Evolutionary conservation across 2,329 filamentous ascomycete genomes (phyloP).

Genomic region (Fusarium mundagurra): DNA sequence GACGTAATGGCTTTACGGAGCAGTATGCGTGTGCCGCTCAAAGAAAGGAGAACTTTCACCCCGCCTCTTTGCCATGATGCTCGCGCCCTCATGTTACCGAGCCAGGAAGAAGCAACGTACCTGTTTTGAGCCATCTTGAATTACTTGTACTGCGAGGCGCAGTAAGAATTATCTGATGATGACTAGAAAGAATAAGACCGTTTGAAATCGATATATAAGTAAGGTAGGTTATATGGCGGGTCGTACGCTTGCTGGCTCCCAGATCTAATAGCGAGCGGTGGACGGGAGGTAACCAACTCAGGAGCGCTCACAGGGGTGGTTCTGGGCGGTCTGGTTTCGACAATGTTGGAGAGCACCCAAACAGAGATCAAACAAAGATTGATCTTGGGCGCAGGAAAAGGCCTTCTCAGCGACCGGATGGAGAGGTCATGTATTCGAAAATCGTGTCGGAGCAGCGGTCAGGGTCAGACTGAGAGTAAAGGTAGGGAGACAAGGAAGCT

Average conservation of each 20-base stretch:
- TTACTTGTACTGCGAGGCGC: slow-evolving; percentile 16
- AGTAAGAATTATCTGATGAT: slow-evolving; percentile 10
- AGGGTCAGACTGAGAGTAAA: slow-evolving; percentile 23
- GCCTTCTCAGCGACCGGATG: slow-evolving; percentile 30
- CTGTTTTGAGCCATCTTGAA: slow-evolving; percentile 50
- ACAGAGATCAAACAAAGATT: slow-evolving; percentile 16
- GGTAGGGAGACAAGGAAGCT: slow-evolving; percentile 20
- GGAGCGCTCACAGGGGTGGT: slow-evolving; percentile 30
- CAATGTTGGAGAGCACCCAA: slow-evolving; percentile 6
- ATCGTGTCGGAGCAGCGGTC: slow-evolving; percentile 35
- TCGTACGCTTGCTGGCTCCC: slow-evolving; percentile 20
- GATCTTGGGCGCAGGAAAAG: slow-evolving; percentile 30
- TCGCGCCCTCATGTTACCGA: slow-evolving; percentile 4
- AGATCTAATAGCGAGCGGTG: slow-evolving; percentile 25
- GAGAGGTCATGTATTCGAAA: slow-evolving; percentile 40
- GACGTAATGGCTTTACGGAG: neutral
- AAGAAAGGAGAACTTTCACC: slow-evolving; percentile 21
- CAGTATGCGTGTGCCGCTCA: neutral
- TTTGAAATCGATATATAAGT: slow-evolving; percentile 13
- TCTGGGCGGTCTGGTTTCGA: slow-evolving; percentile 27
- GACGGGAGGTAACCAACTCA: slow-evolving; percentile 22
- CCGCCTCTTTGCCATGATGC: slow-evolving; percentile 19
- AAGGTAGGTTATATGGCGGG: slow-evolving; percentile 1
- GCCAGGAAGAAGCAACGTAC: slow-evolving; percentile 31
- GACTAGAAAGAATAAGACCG: slow-evolving; percentile 10